Conservation (phyloP, 2,329 filamentous ascomycete species). For the Claviceps spartinae region DNA sequence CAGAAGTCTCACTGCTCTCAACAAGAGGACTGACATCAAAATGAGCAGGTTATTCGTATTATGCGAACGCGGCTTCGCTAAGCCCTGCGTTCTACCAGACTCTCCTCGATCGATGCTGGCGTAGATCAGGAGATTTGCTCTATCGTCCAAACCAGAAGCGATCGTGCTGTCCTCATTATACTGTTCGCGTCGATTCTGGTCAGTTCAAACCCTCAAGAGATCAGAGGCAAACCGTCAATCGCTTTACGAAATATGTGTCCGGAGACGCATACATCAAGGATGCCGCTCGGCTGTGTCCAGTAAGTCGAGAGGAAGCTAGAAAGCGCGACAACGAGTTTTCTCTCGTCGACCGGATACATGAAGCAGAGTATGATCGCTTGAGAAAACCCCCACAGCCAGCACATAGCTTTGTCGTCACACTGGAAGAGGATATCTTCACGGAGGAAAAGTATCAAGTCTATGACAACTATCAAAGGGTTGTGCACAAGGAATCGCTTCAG, state of each 20-base stretch:
- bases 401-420: slow-evolving; percentile 53
- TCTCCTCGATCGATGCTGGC: slow-evolving; percentile 64
- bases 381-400: slow-evolving; percentile 48
- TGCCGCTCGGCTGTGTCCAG: slow-evolving; percentile 49
- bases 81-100: slow-evolving; percentile 55
- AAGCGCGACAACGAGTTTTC: slow-evolving; percentile 55
- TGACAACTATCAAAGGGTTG: slow-evolving; percentile 58
- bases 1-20: slow-evolving; percentile 4
- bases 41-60: slow-evolving; percentile 56
- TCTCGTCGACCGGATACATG: slow-evolving; percentile 53
- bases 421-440: slow-evolving; percentile 58
- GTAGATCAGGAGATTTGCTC: slow-evolving; percentile 55
- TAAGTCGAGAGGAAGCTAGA: slow-evolving; percentile 50
- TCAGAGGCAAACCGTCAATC: slow-evolving; percentile 62
- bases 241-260: slow-evolving; percentile 59
- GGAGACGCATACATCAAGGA: slow-evolving; percentile 55
- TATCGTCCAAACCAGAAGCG: slow-evolving; percentile 67
- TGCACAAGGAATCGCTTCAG: slow-evolving; percentile 52
- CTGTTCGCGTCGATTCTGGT: slow-evolving; percentile 55
- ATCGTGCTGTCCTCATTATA: slow-evolving; percentile 89
- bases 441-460: slow-evolving; percentile 64
- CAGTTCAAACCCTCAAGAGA: slow-evolving; percentile 54
- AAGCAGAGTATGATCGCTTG: slow-evolving; percentile 44
- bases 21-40: slow-evolving; percentile 15
- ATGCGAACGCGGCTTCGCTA: slow-evolving; percentile 47